A percentile compares a stretch with the other conserved stretches of the same genome.
These are phyloP conservation scores for Ophiosphaerella narmari DNA, from an alignment of 2,329 filamentous ascomycete genomes.

Conservation along the genomic window DNA sequence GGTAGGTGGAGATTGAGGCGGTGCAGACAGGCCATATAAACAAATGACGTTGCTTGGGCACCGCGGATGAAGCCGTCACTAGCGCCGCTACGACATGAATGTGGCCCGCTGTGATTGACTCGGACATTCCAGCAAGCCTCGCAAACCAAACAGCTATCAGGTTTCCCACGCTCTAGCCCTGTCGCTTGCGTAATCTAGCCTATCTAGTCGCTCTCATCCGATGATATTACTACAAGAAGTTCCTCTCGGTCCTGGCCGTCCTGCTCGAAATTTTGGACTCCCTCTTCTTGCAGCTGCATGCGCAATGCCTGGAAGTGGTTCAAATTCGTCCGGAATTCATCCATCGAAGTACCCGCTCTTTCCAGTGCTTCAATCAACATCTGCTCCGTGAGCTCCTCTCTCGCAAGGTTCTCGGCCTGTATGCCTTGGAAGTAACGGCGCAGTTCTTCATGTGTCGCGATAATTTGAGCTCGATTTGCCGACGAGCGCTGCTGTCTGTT, in stretches of 20 bases:
- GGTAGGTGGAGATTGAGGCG: slow-evolving; percentile 9
- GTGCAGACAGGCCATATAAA: slow-evolving; percentile 11
- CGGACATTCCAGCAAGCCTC: neutral
- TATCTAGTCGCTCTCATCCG: slow-evolving; percentile 2
- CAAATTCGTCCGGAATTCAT: slow-evolving; percentile 35
- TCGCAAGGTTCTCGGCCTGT: slow-evolving; percentile 24
- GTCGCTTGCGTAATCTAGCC: neutral
- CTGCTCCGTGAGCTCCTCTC: slow-evolving; percentile 21
- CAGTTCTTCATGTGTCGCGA: slow-evolving; percentile 29
- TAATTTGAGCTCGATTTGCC: slow-evolving; percentile 20
- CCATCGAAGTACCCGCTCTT: slow-evolving; percentile 24
- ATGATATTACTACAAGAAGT: slow-evolving; percentile 1
- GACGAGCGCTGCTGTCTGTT: slow-evolving; percentile 1
- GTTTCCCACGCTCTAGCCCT: slow-evolving; percentile 3
- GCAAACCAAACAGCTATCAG: slow-evolving; percentile 3
- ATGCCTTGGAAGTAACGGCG: slow-evolving; percentile 35
- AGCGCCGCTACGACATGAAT: slow-evolving; percentile 7
- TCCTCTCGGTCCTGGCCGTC: slow-evolving; percentile 6
- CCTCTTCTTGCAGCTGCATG: slow-evolving; percentile 26
- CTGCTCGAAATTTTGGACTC: slow-evolving; percentile 34
- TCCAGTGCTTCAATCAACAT: slow-evolving; percentile 24
- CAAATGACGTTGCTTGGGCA: slow-evolving; percentile 12
- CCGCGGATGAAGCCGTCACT: slow-evolving; percentile 1
- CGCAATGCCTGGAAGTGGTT: slow-evolving; percentile 27
- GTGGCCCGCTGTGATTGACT: slow-evolving; percentile 16